A percentile compares a stretch with the other conserved stretches of the same genome.
These are phyloP conservation scores for Mycena indigotica DNA, from an alignment of 768 basidiomycete species.

Conservation along the genomic window DNA sequence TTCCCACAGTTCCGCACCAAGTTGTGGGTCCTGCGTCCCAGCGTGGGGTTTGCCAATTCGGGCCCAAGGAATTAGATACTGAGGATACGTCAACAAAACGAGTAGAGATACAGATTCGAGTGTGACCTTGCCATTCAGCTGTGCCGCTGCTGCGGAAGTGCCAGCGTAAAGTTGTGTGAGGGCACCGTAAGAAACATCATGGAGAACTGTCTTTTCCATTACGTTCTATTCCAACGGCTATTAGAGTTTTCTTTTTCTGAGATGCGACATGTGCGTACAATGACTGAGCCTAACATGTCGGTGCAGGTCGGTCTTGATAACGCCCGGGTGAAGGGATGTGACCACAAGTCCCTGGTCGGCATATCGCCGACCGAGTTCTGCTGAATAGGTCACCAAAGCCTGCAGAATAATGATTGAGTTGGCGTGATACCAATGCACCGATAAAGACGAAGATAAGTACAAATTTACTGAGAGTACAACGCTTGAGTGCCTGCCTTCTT, in stretches of 20 bases:
- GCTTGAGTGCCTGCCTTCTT: constrained; percentile 18
- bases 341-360: constrained; percentile 47
- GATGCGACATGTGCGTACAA: background rate
- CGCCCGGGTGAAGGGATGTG: constrained; percentile 46
- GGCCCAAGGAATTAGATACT: constrained; percentile 32
- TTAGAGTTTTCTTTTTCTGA: background rate
- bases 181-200: constrained; percentile 25
- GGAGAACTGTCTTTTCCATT: constrained; percentile 17
- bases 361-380: constrained; percentile 47
- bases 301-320: constrained; percentile 28
- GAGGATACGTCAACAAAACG: background rate
- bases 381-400: constrained; percentile 44
- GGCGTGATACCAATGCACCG: background rate
- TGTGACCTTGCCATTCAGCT: constrained; percentile 27
- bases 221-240: constrained; percentile 4
- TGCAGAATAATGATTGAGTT: constrained; percentile 15
- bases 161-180: constrained; percentile 30
- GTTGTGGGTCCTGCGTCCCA: constrained; percentile 22
- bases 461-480: constrained; percentile 28
- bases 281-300: constrained; percentile 24
- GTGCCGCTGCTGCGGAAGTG: constrained; percentile 24
- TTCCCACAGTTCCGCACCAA: constrained; percentile 27
- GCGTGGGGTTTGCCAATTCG: constrained; percentile 23
- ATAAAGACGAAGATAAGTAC: constrained; percentile 9
- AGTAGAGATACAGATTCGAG: background rate